A percentile compares a stretch with the other conserved stretches of the same genome.
Evolutionary conservation across 2,329 filamentous ascomycete species (phyloP).

Genomic region (Penicillium sp.): DNA sequence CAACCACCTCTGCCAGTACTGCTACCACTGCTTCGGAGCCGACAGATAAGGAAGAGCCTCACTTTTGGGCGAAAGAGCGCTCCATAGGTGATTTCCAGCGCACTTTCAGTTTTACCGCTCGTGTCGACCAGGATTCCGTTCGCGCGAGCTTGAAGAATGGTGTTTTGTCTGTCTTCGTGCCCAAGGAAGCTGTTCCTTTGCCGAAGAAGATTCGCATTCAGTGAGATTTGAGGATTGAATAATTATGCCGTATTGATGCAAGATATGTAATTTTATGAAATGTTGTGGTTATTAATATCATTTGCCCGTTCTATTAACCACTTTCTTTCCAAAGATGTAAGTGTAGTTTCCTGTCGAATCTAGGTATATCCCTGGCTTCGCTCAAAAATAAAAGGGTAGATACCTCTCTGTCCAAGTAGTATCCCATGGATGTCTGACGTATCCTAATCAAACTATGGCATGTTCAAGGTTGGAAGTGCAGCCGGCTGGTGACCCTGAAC

Average conservation of each 20-base stretch:
- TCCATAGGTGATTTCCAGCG: slow-evolving; percentile 59
- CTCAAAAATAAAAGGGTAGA: too few relatives aligned
- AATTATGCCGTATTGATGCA: background rate
- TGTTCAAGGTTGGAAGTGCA: too few relatives aligned
- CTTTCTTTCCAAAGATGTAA: too few relatives aligned
- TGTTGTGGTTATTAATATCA: background rate
- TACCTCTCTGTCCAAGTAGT: too few relatives aligned
- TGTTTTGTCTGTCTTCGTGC: slow-evolving; percentile 57
- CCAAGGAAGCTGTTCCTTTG: slow-evolving; percentile 53
- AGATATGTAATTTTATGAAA: background rate
- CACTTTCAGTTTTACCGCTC: slow-evolving; percentile 56
- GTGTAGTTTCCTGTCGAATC: too few relatives aligned
- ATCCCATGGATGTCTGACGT: too few relatives aligned
- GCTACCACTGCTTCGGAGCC: slow-evolving; percentile 15
- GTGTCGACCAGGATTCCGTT: slow-evolving; percentile 60
- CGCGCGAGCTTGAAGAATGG: slow-evolving; percentile 62
- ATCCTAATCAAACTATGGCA: too few relatives aligned
- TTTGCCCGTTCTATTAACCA: too few relatives aligned
- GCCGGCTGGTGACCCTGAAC: too few relatives aligned
- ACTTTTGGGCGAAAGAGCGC: slow-evolving; percentile 61
- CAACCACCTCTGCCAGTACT: slow-evolving; percentile 3
- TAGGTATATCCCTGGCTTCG: too few relatives aligned
- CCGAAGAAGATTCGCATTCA: slow-evolving; percentile 57
- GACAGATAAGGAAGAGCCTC: slow-evolving; percentile 23
- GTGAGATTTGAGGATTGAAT: slow-evolving; percentile 32